A percentile compares a stretch with the other conserved stretches of the same genome.
phyloP scores from a whole-genome alignment of 495 filamentous ascomycete genomes.

The Mycothermus thermophilus region DNA sequence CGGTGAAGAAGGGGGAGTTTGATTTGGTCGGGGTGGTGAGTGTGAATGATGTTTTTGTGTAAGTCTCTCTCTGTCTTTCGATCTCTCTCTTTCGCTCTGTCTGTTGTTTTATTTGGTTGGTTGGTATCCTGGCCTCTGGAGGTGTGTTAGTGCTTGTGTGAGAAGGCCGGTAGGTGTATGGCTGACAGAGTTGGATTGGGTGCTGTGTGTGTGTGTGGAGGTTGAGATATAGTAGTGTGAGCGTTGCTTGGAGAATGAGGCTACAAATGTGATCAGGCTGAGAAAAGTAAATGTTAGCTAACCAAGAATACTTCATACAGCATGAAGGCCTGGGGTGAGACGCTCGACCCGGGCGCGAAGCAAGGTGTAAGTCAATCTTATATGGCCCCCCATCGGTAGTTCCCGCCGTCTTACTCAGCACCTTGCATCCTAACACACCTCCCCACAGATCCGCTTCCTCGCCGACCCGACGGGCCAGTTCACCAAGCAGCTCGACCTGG shows the following conservation, averaged over 20 bases:
- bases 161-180: no score
- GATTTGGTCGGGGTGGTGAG: conserved; percentile 75
- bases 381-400: not conserved
- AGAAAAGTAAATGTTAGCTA: not conserved
- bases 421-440: not conserved
- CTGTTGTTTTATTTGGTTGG: not conserved
- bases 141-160: not conserved
- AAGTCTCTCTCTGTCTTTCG: no score
- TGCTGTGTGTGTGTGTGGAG: no score
- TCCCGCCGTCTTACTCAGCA: not conserved
- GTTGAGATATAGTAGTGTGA: no score
- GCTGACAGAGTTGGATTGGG: no score
- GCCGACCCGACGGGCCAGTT: conserved; percentile 76
- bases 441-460: conserved; percentile 59
- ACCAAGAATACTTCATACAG: conserved; percentile 23
- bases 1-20: conserved; percentile 57
- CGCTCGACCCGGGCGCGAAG: conserved; percentile 55
- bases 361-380: conserved; percentile 49
- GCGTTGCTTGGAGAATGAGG: no score
- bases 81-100: not conserved
- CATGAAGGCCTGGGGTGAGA: conserved; percentile 73
- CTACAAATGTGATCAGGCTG: no score
- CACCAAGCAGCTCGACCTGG: conserved; percentile 71
- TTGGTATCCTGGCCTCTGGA: conserved; percentile 1
- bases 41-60: conserved; percentile 96